These are phyloP conservation scores for Tulasnella sp. DNA, from an alignment of 768 basidiomycete genomes.

Conservation along the genomic window DNA sequence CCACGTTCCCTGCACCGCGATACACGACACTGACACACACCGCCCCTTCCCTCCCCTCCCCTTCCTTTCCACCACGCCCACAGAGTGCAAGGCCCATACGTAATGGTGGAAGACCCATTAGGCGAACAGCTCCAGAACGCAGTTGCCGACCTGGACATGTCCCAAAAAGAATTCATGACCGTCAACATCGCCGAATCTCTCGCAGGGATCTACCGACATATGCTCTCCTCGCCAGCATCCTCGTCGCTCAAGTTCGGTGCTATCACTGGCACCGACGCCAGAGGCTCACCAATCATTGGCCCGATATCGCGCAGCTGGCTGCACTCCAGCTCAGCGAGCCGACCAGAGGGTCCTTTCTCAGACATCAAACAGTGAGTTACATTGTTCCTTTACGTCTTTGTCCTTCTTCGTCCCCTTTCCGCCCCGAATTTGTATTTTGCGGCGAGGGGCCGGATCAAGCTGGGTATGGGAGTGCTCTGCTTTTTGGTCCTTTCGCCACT, in stretches of 20 bases:
- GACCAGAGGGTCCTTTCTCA: conserved; percentile 27
- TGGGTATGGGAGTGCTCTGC: neutral
- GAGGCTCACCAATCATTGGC: conserved; percentile 17
- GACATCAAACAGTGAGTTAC: conserved; percentile 27
- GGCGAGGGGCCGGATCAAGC: neutral
- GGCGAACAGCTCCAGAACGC: conserved; percentile 29
- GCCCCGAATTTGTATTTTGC: neutral
- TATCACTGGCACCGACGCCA: conserved; percentile 20
- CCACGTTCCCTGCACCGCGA: neutral
- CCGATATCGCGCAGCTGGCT: conserved; percentile 28
- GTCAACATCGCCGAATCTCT: conserved; percentile 26
- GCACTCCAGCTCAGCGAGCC: conserved; percentile 19
- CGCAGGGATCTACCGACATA: conserved; percentile 23
- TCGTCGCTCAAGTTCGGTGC: conserved; percentile 7
- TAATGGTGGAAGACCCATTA: conserved; percentile 30
- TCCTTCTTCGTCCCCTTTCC: neutral
- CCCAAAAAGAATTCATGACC: conserved; percentile 23
- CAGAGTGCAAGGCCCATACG: conserved; percentile 28
- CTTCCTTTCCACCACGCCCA: neutral
- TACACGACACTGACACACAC: neutral
- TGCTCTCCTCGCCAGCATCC: neutral
- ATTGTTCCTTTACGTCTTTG: conserved; percentile 12
- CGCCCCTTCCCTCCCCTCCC: neutral
- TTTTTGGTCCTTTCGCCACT: neutral
- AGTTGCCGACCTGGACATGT: conserved; percentile 23